Evolutionary conservation across 2,329 filamentous ascomycete species (phyloP).

Genomic region (Epichloe elymi): DNA sequence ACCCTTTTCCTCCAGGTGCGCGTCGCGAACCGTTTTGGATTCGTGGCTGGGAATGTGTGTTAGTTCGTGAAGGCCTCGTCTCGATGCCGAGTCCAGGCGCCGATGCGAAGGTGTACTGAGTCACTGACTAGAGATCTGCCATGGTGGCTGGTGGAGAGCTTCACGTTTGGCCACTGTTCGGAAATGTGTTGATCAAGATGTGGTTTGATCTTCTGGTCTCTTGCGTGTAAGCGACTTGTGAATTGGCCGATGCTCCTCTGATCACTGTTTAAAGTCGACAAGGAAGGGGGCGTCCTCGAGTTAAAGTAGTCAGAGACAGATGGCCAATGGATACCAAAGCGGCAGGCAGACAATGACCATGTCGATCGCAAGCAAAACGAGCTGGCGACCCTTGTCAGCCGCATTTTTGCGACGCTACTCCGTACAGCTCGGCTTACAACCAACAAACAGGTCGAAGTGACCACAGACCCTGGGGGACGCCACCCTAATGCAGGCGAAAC

Average conservation of each 20-base stretch:
- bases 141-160: slow-evolving; percentile 7
- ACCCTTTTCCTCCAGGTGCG: slow-evolving; percentile 16
- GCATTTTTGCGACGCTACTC: background rate
- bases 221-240: background rate
- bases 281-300: slow-evolving; percentile 5
- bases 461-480: too few species aligned
- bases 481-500: background rate
- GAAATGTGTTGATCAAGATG: background rate
- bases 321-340: slow-evolving; percentile 3
- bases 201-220: background rate
- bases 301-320: slow-evolving; percentile 6
- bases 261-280: background rate
- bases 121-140: slow-evolving; percentile 11
- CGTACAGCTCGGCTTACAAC: background rate
- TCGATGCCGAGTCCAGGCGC: background rate
- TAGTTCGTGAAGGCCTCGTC: background rate
- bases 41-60: slow-evolving; percentile 5
- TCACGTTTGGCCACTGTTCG: background rate
- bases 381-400: background rate
- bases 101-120: background rate
- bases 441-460: background rate
- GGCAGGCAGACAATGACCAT: slow-evolving; percentile 8
- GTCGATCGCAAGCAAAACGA: slow-evolving; percentile 4
- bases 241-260: background rate
- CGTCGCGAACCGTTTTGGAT: slow-evolving; percentile 8